Evolutionary conservation across 2,329 filamentous ascomycete genomes (phyloP), one percentile per base, ranked within the genome.

Genomic region (Colletotrichum simmondsii): DNA sequence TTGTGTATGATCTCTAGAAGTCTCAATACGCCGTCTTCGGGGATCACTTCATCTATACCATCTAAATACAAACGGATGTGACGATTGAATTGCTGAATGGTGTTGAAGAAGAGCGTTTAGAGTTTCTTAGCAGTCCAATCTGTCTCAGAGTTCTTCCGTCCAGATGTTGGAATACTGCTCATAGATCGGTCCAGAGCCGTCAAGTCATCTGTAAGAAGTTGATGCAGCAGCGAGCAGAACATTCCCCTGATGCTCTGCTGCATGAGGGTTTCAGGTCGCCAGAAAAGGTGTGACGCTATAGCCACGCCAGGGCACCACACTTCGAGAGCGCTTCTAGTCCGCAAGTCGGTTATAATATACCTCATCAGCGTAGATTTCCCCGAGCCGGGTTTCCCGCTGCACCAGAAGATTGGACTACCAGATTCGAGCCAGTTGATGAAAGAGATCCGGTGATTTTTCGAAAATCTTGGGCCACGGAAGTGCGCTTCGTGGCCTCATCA

Each of bases 201-300:
- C 14, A 10, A 7, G 1, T n/a, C 42, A n/a, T 10, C 8, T 5
- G 14, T 16, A 1, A 63, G 42, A 8, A 54, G 60, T 11, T 63
- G 60, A 10, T 53, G 28, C 4, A 63, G 46, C 5, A 63, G 7
- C 3, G 60, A 63, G 16, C 60, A 63, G 2, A 63, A 22, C 60
- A 63, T 63, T 12, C 60, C 60, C 16, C 32, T 63, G 19, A 63
- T 63, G 4, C 28, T 63, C n/a, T 53, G 42, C 12, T 63, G 46
- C 28, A 63, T 35, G 5, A 16, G 46, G 6, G 6, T 53, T 19
- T 46, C 46, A 2, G 60, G 60, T 2, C 60, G 60, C 60, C 46
- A 63, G 19, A 63, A 63, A 16, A 53, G 37, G 16, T 63, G 60
- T 5, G 46, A 63, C 1, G 54, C 28, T 2, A 54, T 1, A 53